Evolutionary conservation across 2,329 filamentous ascomycete genomes (phyloP), one percentile per base, ranked within the genome.

Genomic region (Penicillium palitans): DNA sequence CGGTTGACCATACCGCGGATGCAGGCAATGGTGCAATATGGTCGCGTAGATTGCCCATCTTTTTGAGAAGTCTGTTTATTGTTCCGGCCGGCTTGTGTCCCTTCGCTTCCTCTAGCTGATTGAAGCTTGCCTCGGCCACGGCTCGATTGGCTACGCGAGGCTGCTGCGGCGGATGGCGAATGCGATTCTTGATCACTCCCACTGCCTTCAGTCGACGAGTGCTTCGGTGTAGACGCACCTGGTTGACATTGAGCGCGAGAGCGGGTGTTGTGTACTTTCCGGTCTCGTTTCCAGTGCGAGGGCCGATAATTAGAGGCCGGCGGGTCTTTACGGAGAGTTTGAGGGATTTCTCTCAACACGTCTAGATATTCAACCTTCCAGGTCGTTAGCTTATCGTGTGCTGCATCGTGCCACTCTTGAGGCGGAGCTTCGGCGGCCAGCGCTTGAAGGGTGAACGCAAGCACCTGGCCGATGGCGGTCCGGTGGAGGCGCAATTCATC

Each of bases 381-480:
- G 15, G 62, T 65, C 24, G 39, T 59, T 13, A 73, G 66, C 39
- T 63, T 37, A 4, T 61, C 40, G 8, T 59, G 13, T 51, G 63
- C 67, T 9, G 44, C 21, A 57, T 65, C 53, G 24, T 67, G 55
- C 72, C 68, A 75, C 46, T 65, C 55, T 60, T 66, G 42, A 60
- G 63, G 49, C 13, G 55, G 55, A 60, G 58, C 35, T 39, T 63
- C 62, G 19, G 58, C 61, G 57, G 61, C 51, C 9, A 75, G 61
- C 24, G 71, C 67, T 50, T 69, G 47, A 24, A 76, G 63, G 37
- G 65, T 70, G 55, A 76, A 76, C 3, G 68, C 64, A 51, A 73
- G 63, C 24, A 74, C 54, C 57, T 74, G 68, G 12, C 65, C 66
- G 5, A 75, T 62, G 1, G 71, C 70, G 13, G 72, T 76, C 31